A percentile compares a stretch with the other conserved stretches of the same genome.
Conservation (phyloP, 1,284 basidiomycete species). For the Trichosporon sp. region DNA sequence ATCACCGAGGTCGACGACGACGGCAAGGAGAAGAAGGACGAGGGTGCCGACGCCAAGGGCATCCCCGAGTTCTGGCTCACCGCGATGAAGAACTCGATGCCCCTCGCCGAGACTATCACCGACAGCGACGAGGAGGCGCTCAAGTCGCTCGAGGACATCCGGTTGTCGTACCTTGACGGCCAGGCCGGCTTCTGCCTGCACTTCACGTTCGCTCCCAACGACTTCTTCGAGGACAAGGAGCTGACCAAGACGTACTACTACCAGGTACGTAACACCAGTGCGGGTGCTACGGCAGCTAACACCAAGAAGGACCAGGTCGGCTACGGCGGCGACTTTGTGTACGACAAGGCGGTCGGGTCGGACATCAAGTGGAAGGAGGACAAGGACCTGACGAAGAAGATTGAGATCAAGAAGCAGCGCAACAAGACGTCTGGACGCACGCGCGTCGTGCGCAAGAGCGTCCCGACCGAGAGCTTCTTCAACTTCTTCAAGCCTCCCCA, state of each 20-base stretch:
- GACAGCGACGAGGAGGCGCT: constrained; percentile 77
- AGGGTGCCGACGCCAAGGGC: constrained; percentile 52
- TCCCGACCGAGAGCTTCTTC: constrained; percentile 89
- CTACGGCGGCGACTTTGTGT: constrained; percentile 90
- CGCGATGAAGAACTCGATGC: constrained; percentile 85
- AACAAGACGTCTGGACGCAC: constrained; percentile 97
- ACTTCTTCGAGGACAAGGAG: constrained; percentile 77
- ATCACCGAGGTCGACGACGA: constrained; percentile 50
- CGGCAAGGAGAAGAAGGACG: constrained; percentile 45
- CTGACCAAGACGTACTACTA: constrained; percentile 95
- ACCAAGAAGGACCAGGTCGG: constrained; percentile 67
- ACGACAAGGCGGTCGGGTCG: constrained; percentile 85
- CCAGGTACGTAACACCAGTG: constrained; percentile 55
- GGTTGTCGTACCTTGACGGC: constrained; percentile 62
- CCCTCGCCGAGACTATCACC: constrained; percentile 82
- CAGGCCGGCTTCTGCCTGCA: constrained; percentile 87
- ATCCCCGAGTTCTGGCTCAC: constrained; percentile 99
- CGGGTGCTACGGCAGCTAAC: neutral
- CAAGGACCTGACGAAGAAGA: constrained; percentile 93
- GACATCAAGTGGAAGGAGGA: constrained; percentile 97
- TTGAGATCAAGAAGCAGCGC: constrained; percentile 98
- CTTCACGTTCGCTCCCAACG: constrained; percentile 78
- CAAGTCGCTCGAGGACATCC: constrained; percentile 65
- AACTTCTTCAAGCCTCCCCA: constrained; percentile 91
- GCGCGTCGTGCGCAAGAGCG: constrained; percentile 81